Base-by-base conservation (phyloP, 2,329 filamentous ascomycete genomes). In the Graphilbum fragrans region DNA sequence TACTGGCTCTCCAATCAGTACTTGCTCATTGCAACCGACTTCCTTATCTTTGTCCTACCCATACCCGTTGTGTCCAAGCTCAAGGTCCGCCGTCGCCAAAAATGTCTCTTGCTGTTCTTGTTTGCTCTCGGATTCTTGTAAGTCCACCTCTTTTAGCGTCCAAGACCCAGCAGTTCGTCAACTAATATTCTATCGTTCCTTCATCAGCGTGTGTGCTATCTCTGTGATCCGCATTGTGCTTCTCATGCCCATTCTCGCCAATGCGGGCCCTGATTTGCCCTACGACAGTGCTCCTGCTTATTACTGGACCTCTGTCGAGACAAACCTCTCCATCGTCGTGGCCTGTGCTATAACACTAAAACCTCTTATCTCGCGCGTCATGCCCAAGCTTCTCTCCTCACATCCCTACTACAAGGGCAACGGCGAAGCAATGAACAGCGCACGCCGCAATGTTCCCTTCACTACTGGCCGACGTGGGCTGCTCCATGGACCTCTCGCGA, bases 1-100 rank as follows among this genome's bases (percentile, higher is more conserved):
- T 43, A 45, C 29, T 49, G 43, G 42, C 42, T 45, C 29, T 36
- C 42, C 29, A 46, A 49, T 32, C 46, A 45, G 37, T 44, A 42
- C 38, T 42, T 43, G 17, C 38, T 45, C 18, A 44, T 49, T n/a
- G 81, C 86, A 39, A 87, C 88, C 4, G 92, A 96, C 58, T 86
- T 46, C 32, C 18, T 48, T 22, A 45, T 45, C 9, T 48, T 48
- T 19, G 25, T 44, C n/a, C 37, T 48, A 17, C 47, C 47, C 3
- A 12, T 48, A n/a, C 47, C 46, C 6, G 42, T 48, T 3, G 41
- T 48, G 8, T 43, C 41, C 42, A 27, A 29, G n/a, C 45, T 48
- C 37, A 44, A 41, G n/a, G 25, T 48, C n/a, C 38, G 42, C 12
- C 38, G 29, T 31, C 37, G 35, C 16, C 41, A 46, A 10, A 46